Percentiles rank a stretch among this genome's conserved stretches.
Conservation (phyloP, 2,329 filamentous ascomycete genomes). For the Daldinia sp. region DNA sequence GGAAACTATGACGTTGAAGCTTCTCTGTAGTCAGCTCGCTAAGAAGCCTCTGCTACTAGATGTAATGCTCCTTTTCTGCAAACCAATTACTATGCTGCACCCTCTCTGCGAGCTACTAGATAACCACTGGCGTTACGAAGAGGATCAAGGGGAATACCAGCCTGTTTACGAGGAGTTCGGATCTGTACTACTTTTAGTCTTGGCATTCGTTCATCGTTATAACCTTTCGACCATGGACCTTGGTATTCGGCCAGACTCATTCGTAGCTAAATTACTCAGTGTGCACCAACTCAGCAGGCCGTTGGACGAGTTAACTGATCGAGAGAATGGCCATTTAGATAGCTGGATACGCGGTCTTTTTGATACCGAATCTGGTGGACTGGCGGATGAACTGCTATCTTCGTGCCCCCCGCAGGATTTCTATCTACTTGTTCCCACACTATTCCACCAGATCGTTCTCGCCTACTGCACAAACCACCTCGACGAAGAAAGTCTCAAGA, state of each 20-base stretch:
- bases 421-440: conserved; percentile 79
- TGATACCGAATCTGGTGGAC: conserved; percentile 76
- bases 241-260: conserved; percentile 72
- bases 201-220: conserved; percentile 83
- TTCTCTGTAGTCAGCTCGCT: conserved; percentile 78
- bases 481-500: conserved; percentile 76
- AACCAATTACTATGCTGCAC: conserved; percentile 74
- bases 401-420: conserved; percentile 86
- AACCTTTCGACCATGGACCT: conserved; percentile 73
- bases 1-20: conserved; percentile 84
- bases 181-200: conserved; percentile 77
- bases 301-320: conserved; percentile 70
- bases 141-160: conserved; percentile 86
- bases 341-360: conserved; percentile 85
- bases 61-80: conserved; percentile 80
- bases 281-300: conserved; percentile 68
- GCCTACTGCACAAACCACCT: conserved; percentile 75
- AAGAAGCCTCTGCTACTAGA: conserved; percentile 79
- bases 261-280: conserved; percentile 74
- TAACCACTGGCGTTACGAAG: conserved; percentile 79
- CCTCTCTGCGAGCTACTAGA: conserved; percentile 82
- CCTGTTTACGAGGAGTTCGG: conserved; percentile 90
- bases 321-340: conserved; percentile 74
- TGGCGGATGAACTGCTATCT: conserved; percentile 84
- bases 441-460: conserved; percentile 80